Percentiles rank a stretch among this genome's conserved stretches.
These are phyloP conservation scores for Theileria sp. DNA, from an alignment of 169 alveolate species.

Conservation along the genomic window DNA sequence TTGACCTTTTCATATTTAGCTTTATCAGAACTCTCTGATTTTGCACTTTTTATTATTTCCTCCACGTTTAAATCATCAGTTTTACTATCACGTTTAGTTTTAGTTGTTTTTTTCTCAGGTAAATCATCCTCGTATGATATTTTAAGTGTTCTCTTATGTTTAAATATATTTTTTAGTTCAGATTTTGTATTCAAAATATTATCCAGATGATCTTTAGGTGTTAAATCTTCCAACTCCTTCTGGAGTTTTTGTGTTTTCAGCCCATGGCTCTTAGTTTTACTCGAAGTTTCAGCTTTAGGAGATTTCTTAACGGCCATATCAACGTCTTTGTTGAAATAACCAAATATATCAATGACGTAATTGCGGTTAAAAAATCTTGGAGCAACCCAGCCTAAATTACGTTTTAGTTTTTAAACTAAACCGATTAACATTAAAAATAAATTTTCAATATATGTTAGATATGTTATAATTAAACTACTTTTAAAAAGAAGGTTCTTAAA, in stretches of 20 bases:
- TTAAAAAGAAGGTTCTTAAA: neutral
- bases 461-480: too few species aligned
- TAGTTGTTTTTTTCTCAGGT: neutral
- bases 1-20: constrained; percentile 9
- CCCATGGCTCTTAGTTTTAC: neutral
- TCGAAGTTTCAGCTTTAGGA: neutral
- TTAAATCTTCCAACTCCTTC: neutral
- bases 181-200: constrained; percentile 20
- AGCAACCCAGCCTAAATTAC: constrained; percentile 10
- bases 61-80: neutral
- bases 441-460: neutral
- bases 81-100: neutral
- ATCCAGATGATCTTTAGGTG: constrained; percentile 27
- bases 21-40: neutral
- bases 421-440: neutral
- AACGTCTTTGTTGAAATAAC: neutral
- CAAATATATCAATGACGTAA: constrained; percentile 7
- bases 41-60: neutral
- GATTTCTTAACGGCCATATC: neutral
- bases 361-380: neutral
- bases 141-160: neutral
- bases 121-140: constrained; percentile 6
- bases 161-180: constrained; percentile 15
- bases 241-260: neutral
- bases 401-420: neutral